phyloP scores from a whole-genome alignment of 805 yeast genomes.

The Cyberlindnera saturnus region DNA sequence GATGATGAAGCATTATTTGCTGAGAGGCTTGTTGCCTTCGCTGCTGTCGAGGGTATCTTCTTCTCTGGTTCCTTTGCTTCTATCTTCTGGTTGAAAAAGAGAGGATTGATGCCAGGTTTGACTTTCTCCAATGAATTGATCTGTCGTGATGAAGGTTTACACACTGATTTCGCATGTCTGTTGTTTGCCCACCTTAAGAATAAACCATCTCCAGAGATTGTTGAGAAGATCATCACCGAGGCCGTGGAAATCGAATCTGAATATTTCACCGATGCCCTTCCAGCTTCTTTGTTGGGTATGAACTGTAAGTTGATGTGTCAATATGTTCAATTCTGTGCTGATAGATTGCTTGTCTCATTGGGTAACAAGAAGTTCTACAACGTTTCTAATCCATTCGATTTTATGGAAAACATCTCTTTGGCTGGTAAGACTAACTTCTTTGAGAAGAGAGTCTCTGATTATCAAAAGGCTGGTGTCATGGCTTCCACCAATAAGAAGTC shows the following conservation, averaged over 20 bases:
- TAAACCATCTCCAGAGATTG: slow-evolving; percentile 76
- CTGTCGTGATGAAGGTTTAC: slow-evolving; percentile 98
- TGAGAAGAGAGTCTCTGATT: slow-evolving; percentile 97
- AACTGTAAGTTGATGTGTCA: slow-evolving; percentile 91
- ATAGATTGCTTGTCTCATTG: slow-evolving; percentile 83
- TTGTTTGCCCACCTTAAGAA: slow-evolving; percentile 87
- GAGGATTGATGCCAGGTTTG: slow-evolving; percentile 98
- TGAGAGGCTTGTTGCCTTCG: slow-evolving; percentile 96
- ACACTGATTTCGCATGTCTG: slow-evolving; percentile 96
- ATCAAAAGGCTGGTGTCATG: slow-evolving; percentile 99
- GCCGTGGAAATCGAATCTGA: slow-evolving; percentile 94
- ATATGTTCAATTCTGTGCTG: slow-evolving; percentile 97
- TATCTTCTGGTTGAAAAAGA: slow-evolving; percentile 97
- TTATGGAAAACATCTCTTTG: slow-evolving; percentile 97
- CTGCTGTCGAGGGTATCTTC: slow-evolving; percentile 98
- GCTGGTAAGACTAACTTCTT: slow-evolving; percentile 99
- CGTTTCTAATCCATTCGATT: slow-evolving; percentile 91
- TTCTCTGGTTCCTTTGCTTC: slow-evolving; percentile 98
- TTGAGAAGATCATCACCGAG: slow-evolving; percentile 84
- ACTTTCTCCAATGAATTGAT: slow-evolving; percentile 97
- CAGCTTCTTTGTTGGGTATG: slow-evolving; percentile 92
- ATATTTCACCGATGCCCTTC: slow-evolving; percentile 92
- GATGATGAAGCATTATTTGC: slow-evolving; percentile 86
- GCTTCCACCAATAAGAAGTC: slow-evolving; percentile 52
- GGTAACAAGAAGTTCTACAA: slow-evolving; percentile 89